phyloP scores from a whole-genome alignment of 1,139 yeast species.

The Yamadazyma dendronema region DNA sequence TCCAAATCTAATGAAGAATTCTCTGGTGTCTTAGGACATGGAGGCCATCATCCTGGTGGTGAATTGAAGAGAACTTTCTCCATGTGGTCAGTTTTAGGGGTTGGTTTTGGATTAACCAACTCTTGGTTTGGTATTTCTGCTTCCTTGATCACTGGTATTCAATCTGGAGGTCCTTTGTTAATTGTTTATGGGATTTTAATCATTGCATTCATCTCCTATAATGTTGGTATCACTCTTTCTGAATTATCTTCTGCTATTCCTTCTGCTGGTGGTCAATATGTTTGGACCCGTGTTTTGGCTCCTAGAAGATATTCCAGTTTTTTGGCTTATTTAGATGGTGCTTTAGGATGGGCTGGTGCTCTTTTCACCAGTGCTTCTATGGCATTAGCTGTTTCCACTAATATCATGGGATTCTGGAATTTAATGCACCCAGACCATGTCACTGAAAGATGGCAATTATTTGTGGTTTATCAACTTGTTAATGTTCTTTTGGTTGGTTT shows the following conservation, averaged over 20 bases:
- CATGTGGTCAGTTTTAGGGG: slow-evolving; percentile 57
- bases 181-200: slow-evolving; percentile 67
- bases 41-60: slow-evolving; percentile 14
- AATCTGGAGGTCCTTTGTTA: slow-evolving; percentile 67
- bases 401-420: slow-evolving; percentile 50
- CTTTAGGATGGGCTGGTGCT: slow-evolving; percentile 58
- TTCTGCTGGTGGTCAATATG: slow-evolving; percentile 59
- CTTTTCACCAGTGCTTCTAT: slow-evolving; percentile 57
- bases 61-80: slow-evolving; percentile 51
- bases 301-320: slow-evolving; percentile 48
- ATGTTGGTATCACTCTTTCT: slow-evolving; percentile 41
- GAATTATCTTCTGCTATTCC: slow-evolving; percentile 57
- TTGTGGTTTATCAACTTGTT: slow-evolving; percentile 45
- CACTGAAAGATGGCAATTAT: slow-evolving; percentile 50
- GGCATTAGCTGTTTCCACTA: slow-evolving; percentile 48
- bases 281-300: slow-evolving; percentile 57
- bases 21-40: slow-evolving; percentile 6
- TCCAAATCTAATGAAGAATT: slow-evolving; percentile 9
- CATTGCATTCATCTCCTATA: slow-evolving; percentile 46
- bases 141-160: slow-evolving; percentile 59
- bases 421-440: slow-evolving; percentile 43
- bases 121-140: slow-evolving; percentile 73
- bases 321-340: slow-evolving; percentile 53
- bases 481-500: slow-evolving; percentile 33
- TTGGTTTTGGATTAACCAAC: slow-evolving; percentile 68